phyloP scores from a whole-genome alignment of 257 asterid genomes.

The Przewalskia tangutica region DNA sequence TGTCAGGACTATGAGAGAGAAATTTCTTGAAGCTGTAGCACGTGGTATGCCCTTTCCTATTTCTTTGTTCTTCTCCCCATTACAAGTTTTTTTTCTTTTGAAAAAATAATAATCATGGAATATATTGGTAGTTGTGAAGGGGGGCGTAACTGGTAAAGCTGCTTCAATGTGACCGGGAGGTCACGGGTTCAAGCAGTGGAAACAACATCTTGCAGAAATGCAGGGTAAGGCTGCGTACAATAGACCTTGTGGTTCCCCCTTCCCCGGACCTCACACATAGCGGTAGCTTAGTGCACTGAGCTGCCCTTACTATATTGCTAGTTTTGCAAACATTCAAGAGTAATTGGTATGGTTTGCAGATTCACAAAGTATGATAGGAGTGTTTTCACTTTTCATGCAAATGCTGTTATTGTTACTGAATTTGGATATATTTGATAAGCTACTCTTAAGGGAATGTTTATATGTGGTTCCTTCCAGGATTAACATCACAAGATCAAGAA shows the following conservation, averaged over 20 bases:
- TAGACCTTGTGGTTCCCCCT: too few species aligned
- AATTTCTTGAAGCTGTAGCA: constrained; percentile 56
- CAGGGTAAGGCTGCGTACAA: too few species aligned
- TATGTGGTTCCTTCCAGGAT: constrained; percentile 32
- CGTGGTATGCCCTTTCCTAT: constrained; percentile 29
- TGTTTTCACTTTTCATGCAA: background rate
- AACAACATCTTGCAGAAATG: too few species aligned
- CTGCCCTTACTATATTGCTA: too few species aligned
- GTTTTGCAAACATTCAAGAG: background rate
- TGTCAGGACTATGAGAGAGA: constrained; percentile 65
- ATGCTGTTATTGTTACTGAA: constrained; percentile 16
- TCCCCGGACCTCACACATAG: too few species aligned
- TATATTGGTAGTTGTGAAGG: too few species aligned
- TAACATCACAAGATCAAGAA: constrained; percentile 34
- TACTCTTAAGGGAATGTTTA: constrained; percentile 2
- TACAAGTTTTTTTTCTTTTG: background rate
- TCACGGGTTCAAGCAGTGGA: too few species aligned
- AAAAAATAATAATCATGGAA: too few species aligned
- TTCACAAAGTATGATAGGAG: background rate
- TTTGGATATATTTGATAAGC: constrained; percentile 3
- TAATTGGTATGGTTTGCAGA: background rate
- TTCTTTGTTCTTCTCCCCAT: background rate
- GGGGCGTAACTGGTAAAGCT: too few species aligned
- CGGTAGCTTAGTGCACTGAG: too few species aligned
- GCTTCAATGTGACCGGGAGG: too few species aligned